Percentiles rank a stretch among this genome's conserved stretches.
phyloP scores from a whole-genome alignment of 176 grass and related monocot genomes.

The Secale cereale region DNA sequence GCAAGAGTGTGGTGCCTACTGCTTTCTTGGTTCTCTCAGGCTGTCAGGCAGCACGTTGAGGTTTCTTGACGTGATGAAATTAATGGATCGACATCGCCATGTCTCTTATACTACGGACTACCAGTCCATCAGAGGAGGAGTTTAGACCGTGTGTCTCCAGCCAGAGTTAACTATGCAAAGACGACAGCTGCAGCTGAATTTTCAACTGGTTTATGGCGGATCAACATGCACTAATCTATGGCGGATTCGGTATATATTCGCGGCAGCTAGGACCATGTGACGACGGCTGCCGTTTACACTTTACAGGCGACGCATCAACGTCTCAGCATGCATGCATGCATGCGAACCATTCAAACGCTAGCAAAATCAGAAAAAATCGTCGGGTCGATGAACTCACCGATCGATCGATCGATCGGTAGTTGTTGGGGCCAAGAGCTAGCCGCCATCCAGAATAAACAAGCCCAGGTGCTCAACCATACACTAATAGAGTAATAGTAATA shows the following conservation, averaged over 20 bases:
- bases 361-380: too few relatives aligned
- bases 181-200: not conserved
- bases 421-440: not conserved
- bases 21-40: not conserved
- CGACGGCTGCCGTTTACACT: not conserved
- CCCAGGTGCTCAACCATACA: slow-evolving; percentile 17
- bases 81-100: not conserved
- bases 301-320: not conserved
- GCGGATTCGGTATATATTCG: not conserved
- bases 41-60: not conserved
- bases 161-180: not conserved
- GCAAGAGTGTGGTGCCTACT: not conserved
- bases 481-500: not conserved
- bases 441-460: not conserved
- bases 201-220: not conserved
- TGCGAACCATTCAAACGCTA: not conserved
- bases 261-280: not conserved
- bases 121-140: too few relatives aligned
- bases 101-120: slow-evolving; percentile 7
- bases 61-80: not conserved
- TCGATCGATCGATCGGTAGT: not conserved
- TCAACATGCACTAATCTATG: slow-evolving; percentile 9
- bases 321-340: not conserved
- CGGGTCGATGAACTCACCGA: not conserved
- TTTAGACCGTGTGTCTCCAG: not conserved